phyloP scores from a whole-genome alignment of 306 rosid species.

The Castanospermum australe region DNA sequence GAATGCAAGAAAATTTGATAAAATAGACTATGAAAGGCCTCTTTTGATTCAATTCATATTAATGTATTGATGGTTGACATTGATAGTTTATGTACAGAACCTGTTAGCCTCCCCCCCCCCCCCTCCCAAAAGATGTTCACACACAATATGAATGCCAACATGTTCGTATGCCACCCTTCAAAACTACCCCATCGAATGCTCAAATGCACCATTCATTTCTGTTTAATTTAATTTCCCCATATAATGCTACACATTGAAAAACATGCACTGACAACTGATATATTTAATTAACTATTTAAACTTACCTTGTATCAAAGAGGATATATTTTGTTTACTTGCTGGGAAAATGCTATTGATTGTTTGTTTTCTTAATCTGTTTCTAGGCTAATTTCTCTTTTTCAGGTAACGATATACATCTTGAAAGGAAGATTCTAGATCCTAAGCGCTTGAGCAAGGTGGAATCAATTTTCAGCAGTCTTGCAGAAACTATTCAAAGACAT shows the following conservation, averaged over 20 bases:
- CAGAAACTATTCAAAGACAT: slow-evolving; percentile 52
- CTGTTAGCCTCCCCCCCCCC: background rate
- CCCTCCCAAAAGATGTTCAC: background rate
- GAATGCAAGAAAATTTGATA: background rate
- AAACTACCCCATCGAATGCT: background rate
- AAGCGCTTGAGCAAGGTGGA: slow-evolving; percentile 50
- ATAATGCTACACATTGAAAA: background rate
- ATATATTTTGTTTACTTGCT: background rate
- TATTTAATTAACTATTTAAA: background rate
- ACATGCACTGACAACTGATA: background rate
- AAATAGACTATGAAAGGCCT: background rate
- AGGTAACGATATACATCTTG: slow-evolving; percentile 71
- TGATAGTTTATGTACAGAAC: background rate
- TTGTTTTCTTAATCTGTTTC: slow-evolving; percentile 3
- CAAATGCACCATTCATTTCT: background rate
- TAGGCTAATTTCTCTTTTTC: slow-evolving; percentile 21
- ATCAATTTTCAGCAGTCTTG: slow-evolving; percentile 49
- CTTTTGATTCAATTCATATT: background rate
- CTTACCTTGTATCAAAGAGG: background rate
- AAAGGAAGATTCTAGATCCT: slow-evolving; percentile 71
- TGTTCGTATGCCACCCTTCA: background rate
- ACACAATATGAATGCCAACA: background rate
- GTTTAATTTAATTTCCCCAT: background rate
- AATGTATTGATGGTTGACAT: background rate
- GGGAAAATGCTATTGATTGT: background rate